Base-by-base conservation (phyloP, 148 eudicot genomes). In the Rheum nobile region DNA sequence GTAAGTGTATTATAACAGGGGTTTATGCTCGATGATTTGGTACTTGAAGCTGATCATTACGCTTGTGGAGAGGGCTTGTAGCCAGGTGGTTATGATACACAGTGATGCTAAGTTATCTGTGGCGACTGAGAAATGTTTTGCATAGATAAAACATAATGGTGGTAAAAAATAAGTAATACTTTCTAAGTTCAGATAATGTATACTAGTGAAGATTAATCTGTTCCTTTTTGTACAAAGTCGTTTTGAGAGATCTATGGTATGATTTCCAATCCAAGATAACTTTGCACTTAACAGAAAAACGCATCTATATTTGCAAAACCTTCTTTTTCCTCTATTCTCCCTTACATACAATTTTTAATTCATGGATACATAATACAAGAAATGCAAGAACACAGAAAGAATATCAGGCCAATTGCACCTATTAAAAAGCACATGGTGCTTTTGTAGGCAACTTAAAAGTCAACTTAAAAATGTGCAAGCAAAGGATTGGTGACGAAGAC, bases 111-210 rank as follows among this genome's bases (percentile, higher is more conserved):
- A 57, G 67, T 57, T 28, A 57, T 28, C 67, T 26, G 67, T 57
- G 67, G 67, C 13, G 41, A 65, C 70, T 2, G 39, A 32, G 39
- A 29, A 29, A 61, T 61, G 67, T 61, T 5, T 28, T 28, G 34
- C 26, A 54, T 54, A 59, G 67, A 59, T 17, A 32, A 63, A 63
- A 32, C 69, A 63, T 2, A 63, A 31, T 41, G 41, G 39, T 65
- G 41, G 38, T 16, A 32, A 65, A 65, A 65, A 65, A 34, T n/a
- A 31, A 34, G 39, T 65, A 6, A 34, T 65, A 65, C 41, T 34
- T 29, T 65, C 34, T 65, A 65, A 65, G 70, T 16, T 65, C 39
- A 65, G 70, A 65, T 65, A 17, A 34, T 65, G 70, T 65, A 65
- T 65, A 65, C 70, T 32, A 29, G 39, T 65, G 70, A 65, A 17